These are phyloP conservation scores for Exophiala phaeomuriformis DNA, from an alignment of 2,329 filamentous ascomycete species.

Conservation along the genomic window DNA sequence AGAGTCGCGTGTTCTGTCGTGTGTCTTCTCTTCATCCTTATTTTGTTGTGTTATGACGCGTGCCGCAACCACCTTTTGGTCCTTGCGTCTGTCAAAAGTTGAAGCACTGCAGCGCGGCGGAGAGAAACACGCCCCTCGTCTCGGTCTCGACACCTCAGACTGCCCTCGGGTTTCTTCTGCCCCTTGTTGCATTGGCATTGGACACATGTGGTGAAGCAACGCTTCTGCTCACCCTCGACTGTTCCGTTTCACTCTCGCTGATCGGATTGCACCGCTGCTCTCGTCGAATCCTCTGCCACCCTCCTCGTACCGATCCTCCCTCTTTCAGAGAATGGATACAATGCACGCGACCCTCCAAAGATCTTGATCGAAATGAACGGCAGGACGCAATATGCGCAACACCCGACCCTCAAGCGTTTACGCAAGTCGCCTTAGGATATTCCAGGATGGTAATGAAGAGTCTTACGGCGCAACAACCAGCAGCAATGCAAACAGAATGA, in stretches of 20 bases:
- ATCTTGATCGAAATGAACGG: slow-evolving; percentile 15
- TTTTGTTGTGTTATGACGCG: slow-evolving; percentile 15
- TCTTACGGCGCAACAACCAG: slow-evolving; percentile 1
- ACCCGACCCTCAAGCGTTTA: slow-evolving; percentile 22
- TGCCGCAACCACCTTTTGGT: slow-evolving; percentile 15
- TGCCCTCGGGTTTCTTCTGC: neutral
- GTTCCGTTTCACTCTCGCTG: neutral
- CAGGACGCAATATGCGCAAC: slow-evolving; percentile 17
- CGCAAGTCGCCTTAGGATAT: slow-evolving; percentile 28
- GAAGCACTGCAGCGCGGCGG: neutral
- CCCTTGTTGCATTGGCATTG: slow-evolving; percentile 7
- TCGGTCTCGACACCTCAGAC: neutral
- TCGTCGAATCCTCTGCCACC: neutral
- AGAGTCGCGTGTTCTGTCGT: neutral
- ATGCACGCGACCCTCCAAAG: neutral
- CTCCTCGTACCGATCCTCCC: neutral
- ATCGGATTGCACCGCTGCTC: neutral
- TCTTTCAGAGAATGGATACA: neutral
- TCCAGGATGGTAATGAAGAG: slow-evolving; percentile 17
- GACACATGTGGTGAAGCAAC: slow-evolving; percentile 11
- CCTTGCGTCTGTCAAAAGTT: slow-evolving; percentile 14
- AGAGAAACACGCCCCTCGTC: slow-evolving; percentile 11
- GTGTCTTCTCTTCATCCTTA: neutral
- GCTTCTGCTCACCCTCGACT: neutral
- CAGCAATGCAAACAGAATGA: neutral